phyloP scores from a whole-genome alignment of 225 moss, liverwort and hornwort genomes.

The Takakia lepidozioides region DNA sequence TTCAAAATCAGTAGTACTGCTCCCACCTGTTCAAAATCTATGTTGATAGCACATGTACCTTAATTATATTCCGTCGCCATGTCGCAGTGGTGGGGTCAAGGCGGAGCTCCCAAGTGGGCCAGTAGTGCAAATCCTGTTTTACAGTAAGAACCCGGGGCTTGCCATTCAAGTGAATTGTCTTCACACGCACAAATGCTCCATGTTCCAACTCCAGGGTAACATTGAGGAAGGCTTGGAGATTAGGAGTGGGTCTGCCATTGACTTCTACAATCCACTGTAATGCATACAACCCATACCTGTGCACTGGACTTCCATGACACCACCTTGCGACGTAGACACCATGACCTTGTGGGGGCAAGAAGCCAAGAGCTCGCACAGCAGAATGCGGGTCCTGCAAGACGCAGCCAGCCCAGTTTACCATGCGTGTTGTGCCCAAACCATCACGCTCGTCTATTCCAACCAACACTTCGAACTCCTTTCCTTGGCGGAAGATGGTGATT shows the following conservation, averaged over 20 bases:
- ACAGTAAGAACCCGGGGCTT: conserved; percentile 78
- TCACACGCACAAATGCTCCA: conserved; percentile 78
- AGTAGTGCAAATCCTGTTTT: conserved; percentile 89
- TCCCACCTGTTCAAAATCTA: no score
- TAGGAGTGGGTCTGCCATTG: conserved; percentile 71
- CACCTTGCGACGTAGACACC: conserved; percentile 88
- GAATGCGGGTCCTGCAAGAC: conserved; percentile 79
- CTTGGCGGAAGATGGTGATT: conserved; percentile 72
- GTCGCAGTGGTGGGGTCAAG: conserved; percentile 50
- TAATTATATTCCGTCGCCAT: conserved; percentile 66
- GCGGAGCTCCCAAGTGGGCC: conserved; percentile 90
- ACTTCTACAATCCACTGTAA: conserved; percentile 93
- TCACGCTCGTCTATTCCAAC: conserved; percentile 81
- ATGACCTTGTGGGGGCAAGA: conserved; percentile 81
- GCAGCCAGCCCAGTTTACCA: conserved; percentile 91
- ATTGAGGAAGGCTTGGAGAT: conserved; percentile 66
- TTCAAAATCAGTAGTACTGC: no score
- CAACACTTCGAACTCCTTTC: conserved; percentile 43
- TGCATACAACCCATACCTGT: conserved; percentile 72
- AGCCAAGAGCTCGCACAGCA: conserved; percentile 74
- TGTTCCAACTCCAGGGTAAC: conserved; percentile 62
- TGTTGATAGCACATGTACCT: no score
- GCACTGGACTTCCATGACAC: conserved; percentile 82
- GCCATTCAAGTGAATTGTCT: conserved; percentile 77
- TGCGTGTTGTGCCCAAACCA: conserved; percentile 73